These are phyloP conservation scores for Debaryomyces psychrophilus DNA, from an alignment of 1,139 yeast species.

Conservation along the genomic window DNA sequence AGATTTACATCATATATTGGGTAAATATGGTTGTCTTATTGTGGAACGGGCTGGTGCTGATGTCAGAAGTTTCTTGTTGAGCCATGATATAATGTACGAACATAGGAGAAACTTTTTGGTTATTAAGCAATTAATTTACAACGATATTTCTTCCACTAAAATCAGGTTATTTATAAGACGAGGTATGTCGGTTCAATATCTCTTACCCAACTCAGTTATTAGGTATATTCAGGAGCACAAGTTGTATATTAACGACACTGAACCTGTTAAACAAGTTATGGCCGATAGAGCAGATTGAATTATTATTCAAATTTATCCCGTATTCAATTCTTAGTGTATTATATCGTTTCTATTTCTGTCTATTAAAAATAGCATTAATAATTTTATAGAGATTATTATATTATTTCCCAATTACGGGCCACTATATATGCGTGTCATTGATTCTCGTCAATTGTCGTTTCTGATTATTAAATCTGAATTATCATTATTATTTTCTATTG, in stretches of 20 bases:
- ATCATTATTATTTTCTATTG: constrained; percentile 55
- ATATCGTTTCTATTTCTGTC: background rate
- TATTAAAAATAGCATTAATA: background rate
- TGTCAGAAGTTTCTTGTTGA: constrained; percentile 84
- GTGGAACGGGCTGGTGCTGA: constrained; percentile 97
- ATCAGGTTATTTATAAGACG: constrained; percentile 89
- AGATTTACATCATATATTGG: constrained; percentile 92
- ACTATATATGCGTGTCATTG: constrained; percentile 6
- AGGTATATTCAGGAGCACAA: constrained; percentile 92
- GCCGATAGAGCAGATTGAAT: constrained; percentile 49
- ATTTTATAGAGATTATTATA: constrained; percentile 4
- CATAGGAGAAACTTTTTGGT: constrained; percentile 92
- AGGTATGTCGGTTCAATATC: constrained; percentile 95
- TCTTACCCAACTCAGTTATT: constrained; percentile 91
- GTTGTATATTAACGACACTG: constrained; percentile 80
- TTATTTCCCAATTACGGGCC: background rate
- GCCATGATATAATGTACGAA: constrained; percentile 97
- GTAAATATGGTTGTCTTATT: constrained; percentile 92
- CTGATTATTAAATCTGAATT: constrained; percentile 59
- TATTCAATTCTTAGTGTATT: constrained; percentile 9
- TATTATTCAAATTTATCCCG: background rate
- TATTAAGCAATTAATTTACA: constrained; percentile 92
- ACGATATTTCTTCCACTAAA: constrained; percentile 94
- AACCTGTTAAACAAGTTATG: constrained; percentile 92
- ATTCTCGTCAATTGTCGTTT: constrained; percentile 1